Percentiles rank a stretch among this genome's conserved stretches.
These are phyloP conservation scores for Pleurotus eryngii DNA, from an alignment of 768 basidiomycete genomes.

Conservation along the genomic window DNA sequence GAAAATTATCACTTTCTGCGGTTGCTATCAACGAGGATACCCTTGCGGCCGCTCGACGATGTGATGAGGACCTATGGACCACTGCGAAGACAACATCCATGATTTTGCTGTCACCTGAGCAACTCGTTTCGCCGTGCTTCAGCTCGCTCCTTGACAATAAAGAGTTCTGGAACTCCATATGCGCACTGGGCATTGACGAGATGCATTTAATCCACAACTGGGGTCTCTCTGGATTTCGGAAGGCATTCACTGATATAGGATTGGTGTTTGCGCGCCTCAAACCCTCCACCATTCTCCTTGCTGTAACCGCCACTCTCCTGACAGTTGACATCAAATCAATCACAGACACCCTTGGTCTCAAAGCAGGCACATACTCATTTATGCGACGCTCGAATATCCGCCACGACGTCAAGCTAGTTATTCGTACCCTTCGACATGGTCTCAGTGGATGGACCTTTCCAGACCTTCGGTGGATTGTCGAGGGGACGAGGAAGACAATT, in stretches of 20 bases:
- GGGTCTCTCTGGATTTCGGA: constrained; percentile 19
- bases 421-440: constrained; percentile 15
- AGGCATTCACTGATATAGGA: constrained; percentile 12
- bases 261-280: not conserved
- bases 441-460: constrained; percentile 17
- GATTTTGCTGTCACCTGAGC: constrained; percentile 22
- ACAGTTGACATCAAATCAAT: constrained; percentile 7
- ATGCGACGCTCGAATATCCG: constrained; percentile 20
- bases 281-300: not conserved
- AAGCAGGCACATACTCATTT: constrained; percentile 11
- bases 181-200: constrained; percentile 23
- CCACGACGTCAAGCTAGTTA: constrained; percentile 20
- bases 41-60: not conserved
- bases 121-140: constrained; percentile 18
- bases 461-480: constrained; percentile 24
- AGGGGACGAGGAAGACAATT: constrained; percentile 14
- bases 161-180: constrained; percentile 17
- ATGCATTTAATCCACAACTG: constrained; percentile 20
- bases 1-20: constrained; percentile 15
- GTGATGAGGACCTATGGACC: constrained; percentile 13
- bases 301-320: not conserved
- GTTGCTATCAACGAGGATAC: constrained; percentile 21
- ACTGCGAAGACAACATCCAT: constrained; percentile 10
- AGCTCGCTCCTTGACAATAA: constrained; percentile 12
- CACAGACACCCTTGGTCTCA: constrained; percentile 18